These are phyloP conservation scores for Coemansia sp. DNA, from an alignment of 192 early-diverging fungal species.

Conservation along the genomic window DNA sequence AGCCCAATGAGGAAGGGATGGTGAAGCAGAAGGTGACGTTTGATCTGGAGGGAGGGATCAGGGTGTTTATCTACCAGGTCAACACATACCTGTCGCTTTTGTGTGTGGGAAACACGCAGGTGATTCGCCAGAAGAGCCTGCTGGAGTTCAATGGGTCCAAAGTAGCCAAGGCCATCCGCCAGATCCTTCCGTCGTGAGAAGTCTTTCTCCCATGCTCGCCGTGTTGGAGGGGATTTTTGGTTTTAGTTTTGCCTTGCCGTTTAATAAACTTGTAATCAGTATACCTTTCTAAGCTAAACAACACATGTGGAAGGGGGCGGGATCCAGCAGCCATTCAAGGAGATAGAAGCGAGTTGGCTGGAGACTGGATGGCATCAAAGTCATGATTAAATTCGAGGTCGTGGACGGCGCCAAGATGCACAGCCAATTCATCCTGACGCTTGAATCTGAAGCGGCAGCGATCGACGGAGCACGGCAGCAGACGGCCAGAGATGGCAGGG, in stretches of 20 bases:
- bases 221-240: too few relatives aligned
- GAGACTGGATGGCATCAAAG: too few relatives aligned
- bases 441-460: conserved; percentile 46
- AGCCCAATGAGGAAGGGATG: conserved; percentile 16
- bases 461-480: conserved; percentile 19
- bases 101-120: conserved; percentile 27
- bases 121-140: conserved; percentile 38
- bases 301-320: too few relatives aligned
- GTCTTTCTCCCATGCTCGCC: neutral
- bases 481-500: conserved; percentile 36
- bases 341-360: too few relatives aligned
- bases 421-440: conserved; percentile 31
- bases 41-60: conserved; percentile 20
- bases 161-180: conserved; percentile 48
- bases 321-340: too few relatives aligned
- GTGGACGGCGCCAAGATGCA: conserved; percentile 36
- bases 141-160: conserved; percentile 51
- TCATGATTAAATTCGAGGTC: neutral
- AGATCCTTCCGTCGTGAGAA: conserved; percentile 29
- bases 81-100: conserved; percentile 31
- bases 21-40: conserved; percentile 28
- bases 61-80: conserved; percentile 46
- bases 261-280: neutral
- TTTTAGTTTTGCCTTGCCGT: too few relatives aligned
- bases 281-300: too few relatives aligned